Evolutionary conservation across 2,329 filamentous ascomycete species (phyloP), one percentile per base, ranked within the genome.

Genomic region (Aureobasidium vineae): DNA sequence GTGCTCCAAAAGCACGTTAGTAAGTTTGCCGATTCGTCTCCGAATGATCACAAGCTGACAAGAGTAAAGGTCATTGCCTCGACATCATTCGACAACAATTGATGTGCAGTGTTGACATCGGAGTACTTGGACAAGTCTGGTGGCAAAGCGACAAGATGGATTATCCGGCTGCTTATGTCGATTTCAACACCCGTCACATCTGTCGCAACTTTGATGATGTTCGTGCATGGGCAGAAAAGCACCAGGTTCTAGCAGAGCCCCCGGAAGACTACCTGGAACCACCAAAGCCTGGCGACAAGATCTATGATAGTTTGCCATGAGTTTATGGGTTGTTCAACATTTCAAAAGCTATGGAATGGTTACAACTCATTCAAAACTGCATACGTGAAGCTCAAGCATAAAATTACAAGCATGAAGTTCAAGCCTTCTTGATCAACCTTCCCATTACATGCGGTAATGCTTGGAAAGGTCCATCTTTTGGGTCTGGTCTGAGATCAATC

Each of bases 81-180:
- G 86, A 88, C 69, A 84, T 83, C 3, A 67, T 88, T 52, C 83
- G 86, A 0, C 86, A 88, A 72, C 83, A 86, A 19, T 78, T 88
- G 16, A 88, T 88, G 84, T 88, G 86, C 74, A 84, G 82, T 33
- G 78, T 83, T 23, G 86, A 88, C 69, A 82, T 85, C 2, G 85
- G 81, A 1, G 80, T 88, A 0, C 78, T 88, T 0, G 85, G 85
- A 15, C 85, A 88, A 70, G 80, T 88, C 6, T 88, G 86, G 86
- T 82, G 81, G 40, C 77, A 84, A 28, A 73, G 75, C 3, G 70
- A 78, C 1, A 74, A 78, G 10, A 49, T 45, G 19, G 41, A 69
- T 7, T 54, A 56, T 2, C 79, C 81, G 0, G 75, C 77, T 50
- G 79, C 84, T 0, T 87, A 86, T 69, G 84, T 86, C 2, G 85